Conservation (phyloP, 345 rosid genomes). For the Heritiera fomes region DNA sequence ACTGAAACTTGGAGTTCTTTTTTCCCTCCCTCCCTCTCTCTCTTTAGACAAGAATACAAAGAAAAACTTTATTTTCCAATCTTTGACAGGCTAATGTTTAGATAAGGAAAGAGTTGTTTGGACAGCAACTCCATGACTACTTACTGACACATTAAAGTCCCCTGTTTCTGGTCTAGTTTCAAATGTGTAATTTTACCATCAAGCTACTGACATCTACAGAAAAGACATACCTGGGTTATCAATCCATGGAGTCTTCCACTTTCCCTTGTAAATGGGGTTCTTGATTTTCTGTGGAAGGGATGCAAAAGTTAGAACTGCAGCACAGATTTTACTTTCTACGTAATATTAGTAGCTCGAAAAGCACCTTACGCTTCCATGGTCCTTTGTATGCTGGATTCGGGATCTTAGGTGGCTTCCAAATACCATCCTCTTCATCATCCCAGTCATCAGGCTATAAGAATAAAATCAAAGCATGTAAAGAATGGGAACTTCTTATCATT, state of each 20-base stretch:
- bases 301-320: constrained; percentile 6
- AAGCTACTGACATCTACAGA: not conserved
- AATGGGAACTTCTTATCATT: not conserved
- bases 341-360: constrained; percentile 13
- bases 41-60: not conserved
- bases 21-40: not conserved
- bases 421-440: constrained; percentile 77
- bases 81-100: not conserved
- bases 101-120: not conserved
- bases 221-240: constrained; percentile 79
- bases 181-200: constrained; percentile 14
- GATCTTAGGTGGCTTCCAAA: constrained; percentile 66
- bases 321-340: constrained; percentile 7
- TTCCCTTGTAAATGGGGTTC: constrained; percentile 92
- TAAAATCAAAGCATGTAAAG: constrained; percentile 18
- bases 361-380: constrained; percentile 77
- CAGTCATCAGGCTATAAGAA: constrained; percentile 62
- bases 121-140: not conserved
- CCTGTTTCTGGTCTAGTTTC: not conserved
- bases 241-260: constrained; percentile 88
- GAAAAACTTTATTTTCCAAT: not conserved
- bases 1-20: not conserved
- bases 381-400: constrained; percentile 78
- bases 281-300: constrained; percentile 63
- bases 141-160: not conserved